phyloP scores from a whole-genome alignment of 2,329 filamentous ascomycete species.

The Botryotinia convoluta region DNA sequence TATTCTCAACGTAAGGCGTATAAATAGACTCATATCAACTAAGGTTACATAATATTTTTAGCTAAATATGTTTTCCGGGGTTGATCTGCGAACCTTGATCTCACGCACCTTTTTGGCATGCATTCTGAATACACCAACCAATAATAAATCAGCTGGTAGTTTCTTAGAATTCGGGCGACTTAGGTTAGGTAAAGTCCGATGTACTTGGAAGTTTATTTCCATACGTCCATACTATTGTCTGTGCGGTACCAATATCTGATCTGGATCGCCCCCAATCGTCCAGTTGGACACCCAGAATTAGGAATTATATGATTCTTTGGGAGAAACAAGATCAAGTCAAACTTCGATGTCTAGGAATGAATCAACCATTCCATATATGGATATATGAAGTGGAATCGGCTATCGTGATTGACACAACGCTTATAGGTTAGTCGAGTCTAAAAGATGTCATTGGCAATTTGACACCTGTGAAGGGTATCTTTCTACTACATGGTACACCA shows the following conservation, averaged over 20 bases:
- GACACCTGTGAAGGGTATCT: neutral
- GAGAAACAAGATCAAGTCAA: neutral
- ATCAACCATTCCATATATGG: no score
- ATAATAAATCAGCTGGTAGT: neutral
- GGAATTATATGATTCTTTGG: neutral
- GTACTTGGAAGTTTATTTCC: neutral
- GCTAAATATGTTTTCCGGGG: neutral
- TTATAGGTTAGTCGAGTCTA: neutral
- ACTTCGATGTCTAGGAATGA: neutral
- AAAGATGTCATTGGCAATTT: neutral
- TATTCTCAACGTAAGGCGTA: neutral
- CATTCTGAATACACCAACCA: neutral
- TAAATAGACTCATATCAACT: neutral
- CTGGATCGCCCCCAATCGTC: neutral
- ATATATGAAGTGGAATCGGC: constrained; percentile 3
- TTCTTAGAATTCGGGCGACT: neutral
- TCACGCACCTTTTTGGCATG: neutral
- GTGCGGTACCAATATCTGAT: neutral
- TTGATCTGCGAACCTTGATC: neutral
- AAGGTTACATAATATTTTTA: neutral
- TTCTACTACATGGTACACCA: neutral
- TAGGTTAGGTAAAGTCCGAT: neutral
- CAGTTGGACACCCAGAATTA: neutral
- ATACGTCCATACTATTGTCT: neutral
- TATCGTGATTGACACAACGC: no score